A percentile compares a stretch with the other conserved stretches of the same genome.
These are phyloP conservation scores for Elymus sibiricus DNA, from an alignment of 176 grass and related monocot genomes.

Conservation along the genomic window DNA sequence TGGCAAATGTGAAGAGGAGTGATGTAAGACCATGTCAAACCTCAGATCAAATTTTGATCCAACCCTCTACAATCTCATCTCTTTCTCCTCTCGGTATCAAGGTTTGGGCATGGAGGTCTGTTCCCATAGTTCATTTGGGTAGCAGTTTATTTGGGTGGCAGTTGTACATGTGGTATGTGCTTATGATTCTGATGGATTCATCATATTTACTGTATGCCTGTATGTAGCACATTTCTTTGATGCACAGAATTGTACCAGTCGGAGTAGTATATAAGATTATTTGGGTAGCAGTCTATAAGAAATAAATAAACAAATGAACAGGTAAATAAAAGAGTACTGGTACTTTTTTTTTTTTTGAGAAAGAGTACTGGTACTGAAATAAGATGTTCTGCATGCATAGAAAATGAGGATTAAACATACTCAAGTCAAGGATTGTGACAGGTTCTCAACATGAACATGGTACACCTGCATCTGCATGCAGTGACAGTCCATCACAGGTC, in stretches of 20 bases:
- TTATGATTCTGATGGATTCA: background rate
- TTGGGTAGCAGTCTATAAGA: too few species aligned
- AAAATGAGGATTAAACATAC: conserved; percentile 11
- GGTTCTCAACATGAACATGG: conserved; percentile 5
- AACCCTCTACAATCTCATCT: background rate
- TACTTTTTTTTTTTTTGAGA: too few species aligned
- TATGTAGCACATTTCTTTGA: background rate
- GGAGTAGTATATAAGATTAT: too few species aligned
- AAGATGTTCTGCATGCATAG: background rate
- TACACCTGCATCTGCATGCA: conserved; percentile 11
- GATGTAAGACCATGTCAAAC: conserved; percentile 14
- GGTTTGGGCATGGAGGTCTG: too few species aligned
- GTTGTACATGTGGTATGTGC: conserved; percentile 17
- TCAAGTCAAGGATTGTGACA: conserved; percentile 25
- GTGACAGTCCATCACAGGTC: conserved; percentile 1
- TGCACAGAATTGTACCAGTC: background rate
- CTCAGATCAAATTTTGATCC: background rate
- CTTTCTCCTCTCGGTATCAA: background rate
- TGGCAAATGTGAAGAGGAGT: conserved; percentile 32
- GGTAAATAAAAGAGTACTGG: background rate
- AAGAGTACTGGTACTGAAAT: background rate
- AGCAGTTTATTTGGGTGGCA: background rate
- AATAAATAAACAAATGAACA: background rate
- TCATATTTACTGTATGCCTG: background rate
- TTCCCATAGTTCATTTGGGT: background rate